These are phyloP conservation scores for Fusarium tupiense DNA, from an alignment of 2,329 filamentous ascomycete species.

Conservation along the genomic window DNA sequence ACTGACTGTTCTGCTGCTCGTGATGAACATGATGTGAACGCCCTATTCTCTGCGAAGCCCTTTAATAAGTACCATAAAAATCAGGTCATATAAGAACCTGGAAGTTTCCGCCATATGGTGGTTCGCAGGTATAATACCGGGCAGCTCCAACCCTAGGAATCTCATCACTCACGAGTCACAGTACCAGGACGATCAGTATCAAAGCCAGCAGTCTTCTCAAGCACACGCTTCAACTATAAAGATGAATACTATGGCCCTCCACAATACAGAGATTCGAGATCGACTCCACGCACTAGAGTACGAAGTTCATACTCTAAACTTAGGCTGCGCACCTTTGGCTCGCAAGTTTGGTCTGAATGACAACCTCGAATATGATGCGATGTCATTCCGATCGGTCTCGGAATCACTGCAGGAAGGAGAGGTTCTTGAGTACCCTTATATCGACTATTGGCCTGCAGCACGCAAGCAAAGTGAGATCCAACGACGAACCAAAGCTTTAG, in stretches of 20 bases:
- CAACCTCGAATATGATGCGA: no score
- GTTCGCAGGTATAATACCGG: fast-evolving
- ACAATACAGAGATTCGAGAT: background rate
- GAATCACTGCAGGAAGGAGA: background rate
- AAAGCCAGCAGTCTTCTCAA: no score
- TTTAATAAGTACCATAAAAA: fast-evolving
- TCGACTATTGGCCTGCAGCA: background rate
- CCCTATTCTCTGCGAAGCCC: fast-evolving
- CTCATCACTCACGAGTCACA: background rate
- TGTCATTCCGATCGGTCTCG: background rate
- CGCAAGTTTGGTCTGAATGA: background rate
- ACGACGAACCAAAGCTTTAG: background rate
- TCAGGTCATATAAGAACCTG: fast-evolving
- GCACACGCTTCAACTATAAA: fast-evolving
- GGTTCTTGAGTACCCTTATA: background rate
- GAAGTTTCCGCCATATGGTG: fast-evolving
- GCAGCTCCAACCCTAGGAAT: background rate
- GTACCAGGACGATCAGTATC: background rate
- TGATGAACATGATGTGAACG: no score
- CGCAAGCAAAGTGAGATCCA: background rate
- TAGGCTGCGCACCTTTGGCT: background rate
- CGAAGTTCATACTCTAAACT: background rate
- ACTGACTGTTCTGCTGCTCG: background rate
- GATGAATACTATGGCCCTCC: no score
- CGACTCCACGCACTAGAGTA: background rate